A percentile compares a stretch with the other conserved stretches of the same genome.
These are phyloP conservation scores for Rubroshorea leprosula DNA, from an alignment of 345 rosid species.

Conservation along the genomic window DNA sequence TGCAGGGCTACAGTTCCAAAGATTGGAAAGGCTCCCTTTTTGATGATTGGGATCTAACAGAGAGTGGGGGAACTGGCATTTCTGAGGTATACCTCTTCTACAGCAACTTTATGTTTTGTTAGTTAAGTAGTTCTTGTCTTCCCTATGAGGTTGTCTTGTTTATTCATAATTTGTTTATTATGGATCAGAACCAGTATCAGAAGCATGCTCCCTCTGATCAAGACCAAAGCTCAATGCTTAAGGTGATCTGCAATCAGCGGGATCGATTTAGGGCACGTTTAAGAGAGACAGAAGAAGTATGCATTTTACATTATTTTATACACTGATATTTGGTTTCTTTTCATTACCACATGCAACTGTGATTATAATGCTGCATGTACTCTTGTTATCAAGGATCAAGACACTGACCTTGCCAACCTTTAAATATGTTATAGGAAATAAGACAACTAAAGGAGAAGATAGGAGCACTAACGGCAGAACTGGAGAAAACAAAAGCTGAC, in stretches of 20 bases:
- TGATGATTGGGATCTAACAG: slow-evolving; percentile 93
- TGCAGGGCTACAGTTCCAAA: slow-evolving; percentile 84
- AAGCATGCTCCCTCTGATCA: slow-evolving; percentile 73
- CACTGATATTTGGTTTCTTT: neutral
- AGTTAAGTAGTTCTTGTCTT: slow-evolving; percentile 11
- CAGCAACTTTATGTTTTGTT: too few species aligned
- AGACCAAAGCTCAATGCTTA: slow-evolving; percentile 96
- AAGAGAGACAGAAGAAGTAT: slow-evolving; percentile 91
- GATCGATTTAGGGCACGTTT: slow-evolving; percentile 85
- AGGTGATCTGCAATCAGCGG: slow-evolving; percentile 93
- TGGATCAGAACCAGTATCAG: slow-evolving; percentile 54
- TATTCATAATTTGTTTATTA: slow-evolving; percentile 11
- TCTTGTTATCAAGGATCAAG: neutral
- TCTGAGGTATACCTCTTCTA: too few species aligned
- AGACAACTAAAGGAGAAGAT: slow-evolving; percentile 86
- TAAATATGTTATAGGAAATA: slow-evolving; percentile 49
- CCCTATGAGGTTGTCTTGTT: neutral
- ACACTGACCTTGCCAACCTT: slow-evolving; percentile 2
- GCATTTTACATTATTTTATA: neutral
- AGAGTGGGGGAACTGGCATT: slow-evolving; percentile 51
- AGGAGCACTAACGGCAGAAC: slow-evolving; percentile 58
- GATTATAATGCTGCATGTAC: neutral
- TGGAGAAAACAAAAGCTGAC: slow-evolving; percentile 93
- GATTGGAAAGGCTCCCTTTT: slow-evolving; percentile 66
- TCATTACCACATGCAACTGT: slow-evolving; percentile 9